Base-by-base conservation (phyloP, 106 monocot genomes). In the Vanilla planifolia region DNA sequence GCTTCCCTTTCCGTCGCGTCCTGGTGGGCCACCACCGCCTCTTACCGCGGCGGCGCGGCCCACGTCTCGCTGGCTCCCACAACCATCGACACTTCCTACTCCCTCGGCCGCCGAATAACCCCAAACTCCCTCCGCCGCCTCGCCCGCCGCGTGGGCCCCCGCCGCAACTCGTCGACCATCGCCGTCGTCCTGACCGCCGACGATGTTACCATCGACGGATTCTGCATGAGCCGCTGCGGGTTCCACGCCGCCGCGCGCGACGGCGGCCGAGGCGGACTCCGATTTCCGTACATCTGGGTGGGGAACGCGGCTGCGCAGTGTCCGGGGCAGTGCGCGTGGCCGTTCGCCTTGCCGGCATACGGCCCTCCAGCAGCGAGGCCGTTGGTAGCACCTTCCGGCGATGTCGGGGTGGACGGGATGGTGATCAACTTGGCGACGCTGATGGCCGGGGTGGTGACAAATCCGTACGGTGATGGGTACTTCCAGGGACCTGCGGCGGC, bases 141-240 rank as follows among this genome's bases (percentile, higher is more conserved):
- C 42, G 76, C 77, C 6, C 44, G 36, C 16, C 71, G 42, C 3
- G 47, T 35, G 14, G 24, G 45, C 23, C 32, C 51, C 0, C 48
- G 27, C 43, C 4, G 36, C 17, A 48, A 60, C 8, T 66, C n/a
- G n/a, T n/a, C n/a, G n/a, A n/a, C 73, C 16, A 34, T 89, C 20
- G 48, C 56, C 27, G 40, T 79, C 27, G 79, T 92, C 2, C 65
- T 92, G 55, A 91, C 90, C 11, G 62, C 85, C 4, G 32, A 47
- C 14, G 82, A 85, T 65, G 85, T 91, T 24, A 41, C 64, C 29
- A 80, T 86, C 27, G 71, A 73, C 21, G 82, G 86, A 9, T 92
- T 92, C 79, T 86, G 86, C 86, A 77, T 79, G 80, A 77, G 73
- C 66, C 41, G 73, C 41, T 92, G 91, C 60, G 91, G 86, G 10